Conservation (phyloP, 306 rosid genomes). For the Dryas alaskensis region DNA sequence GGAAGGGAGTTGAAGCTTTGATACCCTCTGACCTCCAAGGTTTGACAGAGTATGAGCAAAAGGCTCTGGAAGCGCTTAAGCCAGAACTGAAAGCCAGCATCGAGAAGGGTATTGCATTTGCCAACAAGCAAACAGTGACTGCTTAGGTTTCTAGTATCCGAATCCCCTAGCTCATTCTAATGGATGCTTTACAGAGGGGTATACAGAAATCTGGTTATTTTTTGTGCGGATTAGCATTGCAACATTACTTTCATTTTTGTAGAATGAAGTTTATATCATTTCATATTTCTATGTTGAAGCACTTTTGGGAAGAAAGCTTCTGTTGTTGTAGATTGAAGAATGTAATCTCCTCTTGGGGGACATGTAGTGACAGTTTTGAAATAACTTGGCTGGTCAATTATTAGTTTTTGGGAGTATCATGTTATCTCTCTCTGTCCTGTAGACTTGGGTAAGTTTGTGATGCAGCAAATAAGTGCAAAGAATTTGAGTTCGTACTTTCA, state of each 20-base stretch:
- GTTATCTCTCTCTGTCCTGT: constrained; percentile 10
- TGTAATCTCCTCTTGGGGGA: constrained; percentile 20
- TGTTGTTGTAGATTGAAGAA: constrained; percentile 39
- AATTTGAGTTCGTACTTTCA: not conserved
- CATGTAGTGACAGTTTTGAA: constrained; percentile 36
- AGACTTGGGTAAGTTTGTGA: constrained; percentile 5
- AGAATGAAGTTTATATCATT: constrained; percentile 29
- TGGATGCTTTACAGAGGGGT: constrained; percentile 26
- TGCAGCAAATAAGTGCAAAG: constrained; percentile 1
- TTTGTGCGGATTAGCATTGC: constrained; percentile 28
- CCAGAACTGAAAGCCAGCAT: constrained; percentile 90
- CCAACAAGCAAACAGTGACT: constrained; percentile 64
- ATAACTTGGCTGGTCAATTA: constrained; percentile 36
- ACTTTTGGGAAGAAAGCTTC: constrained; percentile 30
- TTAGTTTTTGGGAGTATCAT: constrained; percentile 20
- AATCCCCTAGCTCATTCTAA: constrained; percentile 23
- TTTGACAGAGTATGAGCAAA: constrained; percentile 80
- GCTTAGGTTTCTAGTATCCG: constrained; percentile 35
- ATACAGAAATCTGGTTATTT: constrained; percentile 17
- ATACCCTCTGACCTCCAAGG: constrained; percentile 83
- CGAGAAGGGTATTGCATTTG: constrained; percentile 87
- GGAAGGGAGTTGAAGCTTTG: constrained; percentile 84
- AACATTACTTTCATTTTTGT: constrained; percentile 44
- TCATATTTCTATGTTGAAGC: constrained; percentile 30
- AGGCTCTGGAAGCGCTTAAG: constrained; percentile 88